Conservation (phyloP, 2,329 filamentous ascomycete species). For the Pseudocercospora ulei region DNA sequence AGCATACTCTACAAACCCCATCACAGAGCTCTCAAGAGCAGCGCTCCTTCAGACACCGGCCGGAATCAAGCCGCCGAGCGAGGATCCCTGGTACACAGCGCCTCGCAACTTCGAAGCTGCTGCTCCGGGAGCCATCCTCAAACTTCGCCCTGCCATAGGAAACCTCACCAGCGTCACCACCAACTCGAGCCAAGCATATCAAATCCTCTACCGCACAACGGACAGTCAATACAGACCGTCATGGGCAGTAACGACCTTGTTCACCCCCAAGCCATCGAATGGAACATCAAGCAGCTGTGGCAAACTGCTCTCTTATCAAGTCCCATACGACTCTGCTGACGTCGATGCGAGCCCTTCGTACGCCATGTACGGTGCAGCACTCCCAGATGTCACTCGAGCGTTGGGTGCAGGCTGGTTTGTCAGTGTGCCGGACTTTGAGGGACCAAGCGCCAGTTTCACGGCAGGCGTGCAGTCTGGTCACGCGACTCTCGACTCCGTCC, state of each 20-base stretch:
- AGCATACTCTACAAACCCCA: constrained; percentile 14
- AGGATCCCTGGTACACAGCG: constrained; percentile 35
- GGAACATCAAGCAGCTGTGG: constrained; percentile 14
- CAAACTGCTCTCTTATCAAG: constrained; percentile 28
- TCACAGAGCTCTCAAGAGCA: constrained; percentile 13
- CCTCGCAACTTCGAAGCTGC: constrained; percentile 27
- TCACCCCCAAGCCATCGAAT: constrained; percentile 19
- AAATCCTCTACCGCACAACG: constrained; percentile 29
- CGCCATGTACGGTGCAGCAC: constrained; percentile 27
- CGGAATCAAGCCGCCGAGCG: constrained; percentile 29
- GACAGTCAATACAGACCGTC: constrained; percentile 23
- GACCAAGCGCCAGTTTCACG: constrained; percentile 38
- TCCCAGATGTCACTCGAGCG: constrained; percentile 30
- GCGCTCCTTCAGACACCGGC: constrained; percentile 11
- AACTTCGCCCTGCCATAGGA: constrained; percentile 29
- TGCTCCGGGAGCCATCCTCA: constrained; percentile 33
- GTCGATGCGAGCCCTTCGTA: constrained; percentile 38
- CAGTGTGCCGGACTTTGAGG: constrained; percentile 42
- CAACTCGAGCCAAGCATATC: constrained; percentile 28
- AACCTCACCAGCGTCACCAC: constrained; percentile 26
- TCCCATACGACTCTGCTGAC: constrained; percentile 35
- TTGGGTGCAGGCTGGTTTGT: constrained; percentile 43
- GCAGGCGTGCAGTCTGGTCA: constrained; percentile 40
- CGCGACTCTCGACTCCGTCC: constrained; percentile 39
- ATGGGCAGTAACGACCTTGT: constrained; percentile 30